Evolutionary conservation across 108 stramenopile genomes (phyloP).

Genomic region (Fistulifera pelliculosa): DNA sequence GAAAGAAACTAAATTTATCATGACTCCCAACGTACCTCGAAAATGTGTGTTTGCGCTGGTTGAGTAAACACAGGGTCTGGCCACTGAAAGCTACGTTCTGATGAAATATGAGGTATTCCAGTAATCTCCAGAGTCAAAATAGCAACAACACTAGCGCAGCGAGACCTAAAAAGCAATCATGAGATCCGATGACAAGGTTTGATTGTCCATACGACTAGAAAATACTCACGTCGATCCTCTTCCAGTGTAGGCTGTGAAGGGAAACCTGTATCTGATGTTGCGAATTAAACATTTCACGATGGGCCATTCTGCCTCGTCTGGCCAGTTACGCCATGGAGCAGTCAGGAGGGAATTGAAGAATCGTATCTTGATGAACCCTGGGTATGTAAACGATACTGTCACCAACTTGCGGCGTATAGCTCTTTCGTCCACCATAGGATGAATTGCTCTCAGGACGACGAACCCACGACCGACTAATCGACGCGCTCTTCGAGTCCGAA

Average conservation of each 20-base stretch:
- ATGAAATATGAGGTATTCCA: constrained; percentile 58
- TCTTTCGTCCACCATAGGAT: constrained; percentile 45
- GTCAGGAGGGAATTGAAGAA: constrained; percentile 47
- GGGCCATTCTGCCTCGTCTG: constrained; percentile 55
- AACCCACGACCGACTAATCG: constrained; percentile 54
- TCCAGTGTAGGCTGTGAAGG: constrained; percentile 53
- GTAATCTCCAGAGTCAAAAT: constrained; percentile 72
- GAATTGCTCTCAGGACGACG: constrained; percentile 39
- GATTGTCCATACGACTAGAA: neutral
- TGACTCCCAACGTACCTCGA: constrained; percentile 39
- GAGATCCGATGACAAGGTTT: neutral
- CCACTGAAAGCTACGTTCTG: constrained; percentile 50
- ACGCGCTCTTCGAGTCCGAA: constrained; percentile 8
- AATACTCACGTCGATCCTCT: constrained; percentile 8
- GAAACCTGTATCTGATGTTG: constrained; percentile 70
- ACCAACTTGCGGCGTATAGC: constrained; percentile 74
- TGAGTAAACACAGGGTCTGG: constrained; percentile 54
- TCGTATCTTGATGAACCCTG: constrained; percentile 60
- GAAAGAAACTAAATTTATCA: neutral
- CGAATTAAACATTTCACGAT: constrained; percentile 63
- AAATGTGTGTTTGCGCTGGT: constrained; percentile 40
- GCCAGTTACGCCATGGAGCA: constrained; percentile 79
- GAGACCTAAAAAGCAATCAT: constrained; percentile 6
- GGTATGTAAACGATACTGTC: constrained; percentile 85
- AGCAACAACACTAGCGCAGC: constrained; percentile 51